Percentiles rank a stretch among this genome's conserved stretches.
Conservation (phyloP, 257 asterid genomes). For the Fraxinus americana region DNA sequence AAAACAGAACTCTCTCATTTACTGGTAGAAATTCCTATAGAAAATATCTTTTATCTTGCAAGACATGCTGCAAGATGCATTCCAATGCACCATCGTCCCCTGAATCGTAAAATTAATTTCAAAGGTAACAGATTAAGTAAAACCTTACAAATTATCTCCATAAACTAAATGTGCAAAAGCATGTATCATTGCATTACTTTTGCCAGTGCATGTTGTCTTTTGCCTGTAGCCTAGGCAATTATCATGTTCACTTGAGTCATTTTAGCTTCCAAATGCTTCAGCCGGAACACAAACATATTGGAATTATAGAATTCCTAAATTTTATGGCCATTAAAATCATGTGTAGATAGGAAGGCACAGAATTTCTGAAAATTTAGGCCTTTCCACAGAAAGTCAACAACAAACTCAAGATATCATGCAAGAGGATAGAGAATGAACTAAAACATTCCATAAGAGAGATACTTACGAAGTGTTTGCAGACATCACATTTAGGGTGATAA, state of each 20-base stretch:
- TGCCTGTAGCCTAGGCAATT: no score
- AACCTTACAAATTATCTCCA: no score
- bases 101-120: no score
- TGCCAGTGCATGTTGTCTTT: no score
- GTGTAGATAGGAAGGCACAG: not conserved
- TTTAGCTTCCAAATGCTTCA: not conserved
- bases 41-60: no score
- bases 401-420: not conserved
- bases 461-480: slow-evolving; percentile 90
- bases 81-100: no score
- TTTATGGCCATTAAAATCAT: not conserved
- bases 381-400: not conserved
- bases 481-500: slow-evolving; percentile 90
- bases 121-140: no score
- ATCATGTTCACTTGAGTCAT: no score
- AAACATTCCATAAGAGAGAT: slow-evolving; percentile 7
- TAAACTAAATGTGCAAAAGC: not conserved
- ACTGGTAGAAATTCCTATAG: no score
- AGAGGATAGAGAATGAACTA: slow-evolving; percentile 7
- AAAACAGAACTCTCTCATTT: no score
- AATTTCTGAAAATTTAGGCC: not conserved
- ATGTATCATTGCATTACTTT: not conserved
- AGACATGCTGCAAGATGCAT: no score
- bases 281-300: not conserved
- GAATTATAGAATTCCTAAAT: not conserved